Evolutionary conservation across 805 yeast genomes (phyloP).

Genomic region (Dipodascus geniculatus): DNA sequence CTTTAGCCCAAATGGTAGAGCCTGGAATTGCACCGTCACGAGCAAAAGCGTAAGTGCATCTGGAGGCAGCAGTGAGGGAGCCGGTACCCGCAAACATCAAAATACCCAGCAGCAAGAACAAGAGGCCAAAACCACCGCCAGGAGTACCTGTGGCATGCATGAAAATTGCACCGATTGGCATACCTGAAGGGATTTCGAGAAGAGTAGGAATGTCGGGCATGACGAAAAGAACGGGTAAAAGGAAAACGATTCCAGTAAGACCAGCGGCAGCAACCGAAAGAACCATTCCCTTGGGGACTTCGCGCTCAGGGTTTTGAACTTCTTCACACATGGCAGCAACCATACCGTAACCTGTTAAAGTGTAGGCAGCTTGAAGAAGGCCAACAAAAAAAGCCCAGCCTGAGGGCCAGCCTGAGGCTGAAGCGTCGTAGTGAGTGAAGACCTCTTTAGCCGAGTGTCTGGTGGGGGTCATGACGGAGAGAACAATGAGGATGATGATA

Average conservation of each 20-base stretch:
- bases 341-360: conserved; percentile 76
- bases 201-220: conserved; percentile 59
- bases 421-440: conserved; percentile 22
- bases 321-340: conserved; percentile 75
- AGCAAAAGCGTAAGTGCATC: conserved; percentile 73
- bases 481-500: conserved; percentile 13
- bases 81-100: conserved; percentile 61
- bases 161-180: conserved; percentile 64
- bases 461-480: conserved; percentile 12
- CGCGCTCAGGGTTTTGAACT: conserved; percentile 61
- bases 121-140: conserved; percentile 13
- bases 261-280: conserved; percentile 54
- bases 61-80: conserved; percentile 66
- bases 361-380: conserved; percentile 65
- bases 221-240: conserved; percentile 59
- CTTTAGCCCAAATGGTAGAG: conserved; percentile 51
- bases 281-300: conserved; percentile 63
- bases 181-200: conserved; percentile 66
- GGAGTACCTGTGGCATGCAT: conserved; percentile 34
- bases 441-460: conserved; percentile 15
- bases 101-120: conserved; percentile 51
- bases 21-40: conserved; percentile 74
- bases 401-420: conserved; percentile 50
- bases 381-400: conserved; percentile 65
- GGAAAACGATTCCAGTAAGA: conserved; percentile 58